Percentiles rank a stretch among this genome's conserved stretches.
phyloP scores from a whole-genome alignment of 208 protist species.

The Trypanosoma cruzi region DNA sequence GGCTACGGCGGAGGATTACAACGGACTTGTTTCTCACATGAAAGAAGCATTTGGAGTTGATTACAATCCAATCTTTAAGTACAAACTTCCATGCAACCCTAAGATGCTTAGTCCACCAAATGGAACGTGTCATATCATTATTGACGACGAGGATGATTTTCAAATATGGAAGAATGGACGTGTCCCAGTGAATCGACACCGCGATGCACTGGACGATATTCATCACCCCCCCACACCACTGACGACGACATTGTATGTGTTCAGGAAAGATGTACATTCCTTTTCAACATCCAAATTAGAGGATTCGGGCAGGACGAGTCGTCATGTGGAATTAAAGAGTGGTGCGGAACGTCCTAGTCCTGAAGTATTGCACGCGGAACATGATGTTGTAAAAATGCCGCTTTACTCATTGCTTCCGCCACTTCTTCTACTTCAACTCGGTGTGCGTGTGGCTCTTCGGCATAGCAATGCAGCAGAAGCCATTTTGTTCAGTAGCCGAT shows the following conservation, averaged over 20 bases:
- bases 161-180: constrained; percentile 40
- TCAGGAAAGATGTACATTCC: constrained; percentile 28
- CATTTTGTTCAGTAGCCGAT: constrained; percentile 30
- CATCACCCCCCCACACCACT: constrained; percentile 27
- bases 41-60: constrained; percentile 34
- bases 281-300: background rate
- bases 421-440: constrained; percentile 27
- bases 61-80: constrained; percentile 48
- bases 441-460: constrained; percentile 33
- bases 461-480: constrained; percentile 37
- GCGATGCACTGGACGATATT: constrained; percentile 29
- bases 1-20: constrained; percentile 32
- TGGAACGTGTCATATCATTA: constrained; percentile 37
- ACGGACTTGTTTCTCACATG: constrained; percentile 23
- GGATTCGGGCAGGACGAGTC: background rate
- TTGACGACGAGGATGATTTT: constrained; percentile 50
- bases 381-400: constrained; percentile 35
- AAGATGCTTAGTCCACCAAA: constrained; percentile 23
- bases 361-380: constrained; percentile 27
- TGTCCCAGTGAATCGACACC: constrained; percentile 20
- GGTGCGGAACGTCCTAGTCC: constrained; percentile 18
- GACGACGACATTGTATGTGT: constrained; percentile 32
- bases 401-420: constrained; percentile 34
- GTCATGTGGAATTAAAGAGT: background rate
- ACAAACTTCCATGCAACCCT: constrained; percentile 33